Evolutionary conservation across 441 rosid genomes (phyloP).

Genomic region (Adansonia rubrostipa): DNA sequence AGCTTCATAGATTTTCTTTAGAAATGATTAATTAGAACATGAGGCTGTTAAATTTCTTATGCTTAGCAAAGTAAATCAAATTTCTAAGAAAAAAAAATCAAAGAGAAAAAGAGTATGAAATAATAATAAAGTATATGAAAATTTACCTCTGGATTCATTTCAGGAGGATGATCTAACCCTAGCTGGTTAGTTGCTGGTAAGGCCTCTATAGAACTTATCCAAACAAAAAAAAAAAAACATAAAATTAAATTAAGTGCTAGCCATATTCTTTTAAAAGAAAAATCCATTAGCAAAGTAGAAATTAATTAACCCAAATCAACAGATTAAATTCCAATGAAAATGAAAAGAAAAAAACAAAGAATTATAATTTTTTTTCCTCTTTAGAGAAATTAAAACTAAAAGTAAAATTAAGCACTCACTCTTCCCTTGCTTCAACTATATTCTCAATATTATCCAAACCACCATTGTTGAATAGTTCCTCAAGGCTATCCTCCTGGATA

Average conservation of each 20-base stretch:
- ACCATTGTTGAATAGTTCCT: slow-evolving; percentile 6
- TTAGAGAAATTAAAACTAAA: background rate
- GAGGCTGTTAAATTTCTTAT: background rate
- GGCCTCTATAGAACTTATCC: background rate
- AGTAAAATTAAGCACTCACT: background rate
- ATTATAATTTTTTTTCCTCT: background rate
- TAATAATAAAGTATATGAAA: background rate
- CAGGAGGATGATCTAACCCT: slow-evolving; percentile 17
- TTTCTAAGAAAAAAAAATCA: background rate
- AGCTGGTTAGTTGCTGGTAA: background rate
- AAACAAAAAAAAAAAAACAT: background rate
- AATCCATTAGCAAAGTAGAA: background rate
- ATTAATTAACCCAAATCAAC: background rate
- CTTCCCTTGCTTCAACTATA: background rate
- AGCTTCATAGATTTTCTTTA: background rate
- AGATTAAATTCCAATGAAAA: background rate
- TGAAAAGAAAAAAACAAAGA: background rate
- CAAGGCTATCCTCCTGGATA: background rate
- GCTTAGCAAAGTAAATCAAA: background rate
- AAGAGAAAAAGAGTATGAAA: background rate
- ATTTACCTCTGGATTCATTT: background rate
- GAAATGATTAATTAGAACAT: background rate
- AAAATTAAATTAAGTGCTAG: background rate
- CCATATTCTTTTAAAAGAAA: background rate
- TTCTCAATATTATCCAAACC: background rate